Conservation (phyloP, 176 grass and related monocot genomes). For the Thalia dealbata region DNA sequence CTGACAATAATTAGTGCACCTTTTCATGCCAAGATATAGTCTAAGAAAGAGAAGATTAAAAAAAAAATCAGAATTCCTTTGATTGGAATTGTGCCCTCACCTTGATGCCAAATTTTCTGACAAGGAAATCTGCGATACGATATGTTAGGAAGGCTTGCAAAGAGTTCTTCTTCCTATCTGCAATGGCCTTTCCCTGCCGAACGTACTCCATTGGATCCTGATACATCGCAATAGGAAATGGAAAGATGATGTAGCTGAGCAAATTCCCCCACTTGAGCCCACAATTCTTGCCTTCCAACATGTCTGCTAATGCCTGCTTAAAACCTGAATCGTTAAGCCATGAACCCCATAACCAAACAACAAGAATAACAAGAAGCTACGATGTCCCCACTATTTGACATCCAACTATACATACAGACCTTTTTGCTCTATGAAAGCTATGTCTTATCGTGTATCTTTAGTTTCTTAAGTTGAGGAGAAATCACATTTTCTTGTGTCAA, state of each 20-base stretch:
- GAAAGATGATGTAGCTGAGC: neutral
- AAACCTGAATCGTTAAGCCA: neutral
- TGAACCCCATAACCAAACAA: neutral
- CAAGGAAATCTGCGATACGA: neutral
- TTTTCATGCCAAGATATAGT: neutral
- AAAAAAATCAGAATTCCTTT: no score
- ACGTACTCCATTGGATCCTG: constrained; percentile 4
- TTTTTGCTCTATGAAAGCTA: no score
- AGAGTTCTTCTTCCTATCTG: constrained; percentile 10
- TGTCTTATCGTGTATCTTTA: no score
- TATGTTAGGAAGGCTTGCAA: neutral
- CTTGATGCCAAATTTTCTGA: constrained; percentile 11
- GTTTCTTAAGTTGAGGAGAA: no score
- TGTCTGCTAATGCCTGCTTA: constrained; percentile 11
- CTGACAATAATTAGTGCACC: neutral
- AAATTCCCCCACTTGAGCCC: constrained; percentile 15
- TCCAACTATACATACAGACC: no score
- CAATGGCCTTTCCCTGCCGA: constrained; percentile 7
- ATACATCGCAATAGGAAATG: constrained; percentile 3
- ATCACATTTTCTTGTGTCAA: no score
- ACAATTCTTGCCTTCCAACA: constrained; percentile 11
- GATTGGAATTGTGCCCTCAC: neutral
- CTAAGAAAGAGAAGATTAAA: neutral
- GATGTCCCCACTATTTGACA: no score
- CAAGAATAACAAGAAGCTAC: neutral